Conservation (phyloP, 1,284 basidiomycete species). For the Boletellus deceptivus region DNA sequence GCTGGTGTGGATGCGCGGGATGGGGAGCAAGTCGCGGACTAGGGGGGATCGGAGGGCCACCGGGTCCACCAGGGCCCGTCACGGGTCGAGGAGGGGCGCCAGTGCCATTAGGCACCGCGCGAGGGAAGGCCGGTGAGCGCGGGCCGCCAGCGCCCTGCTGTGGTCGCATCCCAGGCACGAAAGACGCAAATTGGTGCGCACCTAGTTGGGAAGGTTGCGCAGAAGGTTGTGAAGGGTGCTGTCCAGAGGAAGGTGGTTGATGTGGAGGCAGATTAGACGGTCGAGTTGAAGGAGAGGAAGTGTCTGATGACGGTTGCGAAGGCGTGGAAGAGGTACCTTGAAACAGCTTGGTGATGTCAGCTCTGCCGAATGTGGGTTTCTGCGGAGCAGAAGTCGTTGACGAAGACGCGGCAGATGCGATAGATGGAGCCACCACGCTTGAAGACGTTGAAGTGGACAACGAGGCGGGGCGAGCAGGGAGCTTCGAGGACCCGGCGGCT, state of each 20-base stretch:
- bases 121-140: conserved; percentile 62
- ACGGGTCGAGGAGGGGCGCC: conserved; percentile 56
- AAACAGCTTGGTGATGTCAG: conserved; percentile 69
- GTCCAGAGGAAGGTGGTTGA: conserved; percentile 32
- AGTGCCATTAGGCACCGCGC: conserved; percentile 61
- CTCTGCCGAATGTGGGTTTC: conserved; percentile 41
- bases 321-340: conserved; percentile 42
- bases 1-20: conserved; percentile 45
- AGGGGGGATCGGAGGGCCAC: conserved; percentile 51
- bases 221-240: conserved; percentile 41
- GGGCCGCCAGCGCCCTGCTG: conserved; percentile 49
- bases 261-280: conserved; percentile 47
- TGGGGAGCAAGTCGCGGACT: conserved; percentile 67
- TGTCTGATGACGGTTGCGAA: conserved; percentile 32
- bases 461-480: conserved; percentile 33
- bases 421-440: conserved; percentile 31
- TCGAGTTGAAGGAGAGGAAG: conserved; percentile 42
- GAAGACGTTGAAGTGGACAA: conserved; percentile 37
- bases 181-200: conserved; percentile 44
- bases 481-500: conserved; percentile 28
- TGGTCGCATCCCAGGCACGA: conserved; percentile 43
- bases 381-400: conserved; percentile 33
- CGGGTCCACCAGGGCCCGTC: conserved; percentile 50
- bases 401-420: conserved; percentile 27
- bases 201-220: conserved; percentile 45